Evolutionary conservation across 179 eudicot genomes (phyloP).

Genomic region (Beta lomatogona): DNA sequence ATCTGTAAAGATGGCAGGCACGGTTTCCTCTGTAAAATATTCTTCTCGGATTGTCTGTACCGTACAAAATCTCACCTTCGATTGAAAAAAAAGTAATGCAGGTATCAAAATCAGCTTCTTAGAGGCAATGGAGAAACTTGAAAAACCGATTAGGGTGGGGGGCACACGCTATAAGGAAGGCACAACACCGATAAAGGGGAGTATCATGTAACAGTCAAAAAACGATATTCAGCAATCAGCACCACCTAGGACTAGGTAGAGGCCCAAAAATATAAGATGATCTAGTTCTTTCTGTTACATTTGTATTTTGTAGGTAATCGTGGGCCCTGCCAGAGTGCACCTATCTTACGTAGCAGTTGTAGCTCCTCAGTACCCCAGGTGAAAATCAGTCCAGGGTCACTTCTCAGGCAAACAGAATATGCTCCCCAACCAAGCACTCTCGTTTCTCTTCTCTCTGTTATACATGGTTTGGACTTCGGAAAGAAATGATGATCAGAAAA

Average conservation of each 20-base stretch:
- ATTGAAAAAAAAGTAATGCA: conserved; percentile 9
- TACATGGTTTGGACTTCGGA: not conserved
- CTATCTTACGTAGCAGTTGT: too few relatives aligned
- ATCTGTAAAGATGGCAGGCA: conserved; percentile 65
- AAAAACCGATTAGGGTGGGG: too few relatives aligned
- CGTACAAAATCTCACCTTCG: conserved; percentile 85
- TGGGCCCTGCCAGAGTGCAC: too few relatives aligned
- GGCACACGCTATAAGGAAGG: too few relatives aligned
- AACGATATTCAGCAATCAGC: too few relatives aligned
- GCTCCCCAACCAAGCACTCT: too few relatives aligned
- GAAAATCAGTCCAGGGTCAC: too few relatives aligned
- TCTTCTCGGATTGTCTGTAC: conserved; percentile 64
- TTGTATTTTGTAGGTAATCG: too few relatives aligned
- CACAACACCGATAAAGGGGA: not conserved
- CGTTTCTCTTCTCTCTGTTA: not conserved
- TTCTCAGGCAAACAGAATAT: too few relatives aligned
- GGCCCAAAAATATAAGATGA: not conserved
- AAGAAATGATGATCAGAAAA: not conserved
- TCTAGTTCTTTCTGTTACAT: too few relatives aligned
- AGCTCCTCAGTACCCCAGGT: too few relatives aligned
- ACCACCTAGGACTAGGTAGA: not conserved
- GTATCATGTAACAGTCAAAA: not conserved
- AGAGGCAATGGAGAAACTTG: not conserved
- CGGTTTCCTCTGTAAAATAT: conserved; percentile 69
- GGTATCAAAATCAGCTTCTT: conserved; percentile 8